Evolutionary conservation across 2,329 filamentous ascomycete genomes (phyloP).

Genomic region (Aspergillus sp.): DNA sequence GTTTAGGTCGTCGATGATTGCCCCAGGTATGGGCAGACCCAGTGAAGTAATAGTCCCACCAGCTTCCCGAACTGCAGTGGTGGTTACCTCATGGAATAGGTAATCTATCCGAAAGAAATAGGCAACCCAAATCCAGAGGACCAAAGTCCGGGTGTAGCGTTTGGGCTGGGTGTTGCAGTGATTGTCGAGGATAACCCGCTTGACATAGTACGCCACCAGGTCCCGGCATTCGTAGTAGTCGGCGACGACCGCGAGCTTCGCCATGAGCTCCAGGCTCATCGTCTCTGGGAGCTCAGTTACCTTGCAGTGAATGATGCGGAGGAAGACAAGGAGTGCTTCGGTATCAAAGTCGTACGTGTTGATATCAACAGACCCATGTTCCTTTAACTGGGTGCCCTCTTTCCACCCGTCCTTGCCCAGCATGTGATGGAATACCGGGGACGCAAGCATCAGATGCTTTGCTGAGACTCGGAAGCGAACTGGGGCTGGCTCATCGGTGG

Average conservation of each 20-base stretch:
- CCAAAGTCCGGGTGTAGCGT: not conserved
- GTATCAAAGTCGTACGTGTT: conserved; percentile 11
- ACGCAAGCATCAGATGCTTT: conserved; percentile 21
- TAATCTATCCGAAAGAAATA: not conserved
- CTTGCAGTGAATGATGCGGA: conserved; percentile 13
- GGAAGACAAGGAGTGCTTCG: conserved; percentile 11
- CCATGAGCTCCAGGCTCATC: conserved; percentile 8
- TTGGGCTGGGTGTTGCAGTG: not conserved
- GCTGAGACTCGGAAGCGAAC: not conserved
- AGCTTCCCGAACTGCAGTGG: not conserved
- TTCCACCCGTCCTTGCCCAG: conserved; percentile 12
- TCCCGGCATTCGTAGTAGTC: conserved; percentile 4
- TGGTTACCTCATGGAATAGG: not conserved
- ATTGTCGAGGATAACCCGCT: not conserved
- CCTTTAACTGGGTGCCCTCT: conserved; percentile 1
- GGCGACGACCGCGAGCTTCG: conserved; percentile 1
- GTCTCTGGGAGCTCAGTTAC: conserved; percentile 3
- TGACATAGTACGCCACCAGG: not conserved
- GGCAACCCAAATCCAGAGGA: not conserved
- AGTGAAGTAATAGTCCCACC: not conserved
- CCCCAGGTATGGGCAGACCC: not conserved
- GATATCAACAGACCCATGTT: conserved; percentile 11
- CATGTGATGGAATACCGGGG: conserved; percentile 12
- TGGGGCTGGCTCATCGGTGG: not conserved
- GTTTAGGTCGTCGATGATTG: not conserved